Conservation (phyloP, 1,139 yeast genomes). For the Sugiyamaella castrensis region DNA sequence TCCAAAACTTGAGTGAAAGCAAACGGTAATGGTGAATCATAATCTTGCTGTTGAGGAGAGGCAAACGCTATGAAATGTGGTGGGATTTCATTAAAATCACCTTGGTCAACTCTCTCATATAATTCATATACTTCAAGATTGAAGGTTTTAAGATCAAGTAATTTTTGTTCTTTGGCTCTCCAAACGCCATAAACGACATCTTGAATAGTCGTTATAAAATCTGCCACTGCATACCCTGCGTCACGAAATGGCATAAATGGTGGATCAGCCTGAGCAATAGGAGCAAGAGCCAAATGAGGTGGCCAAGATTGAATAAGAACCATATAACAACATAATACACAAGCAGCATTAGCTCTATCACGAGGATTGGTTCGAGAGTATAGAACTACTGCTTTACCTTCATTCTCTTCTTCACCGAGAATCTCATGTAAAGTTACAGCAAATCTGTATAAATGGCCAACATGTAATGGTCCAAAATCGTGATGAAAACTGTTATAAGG, state of each 20-base stretch:
- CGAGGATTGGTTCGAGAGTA: constrained; percentile 80
- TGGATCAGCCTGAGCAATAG: constrained; percentile 86
- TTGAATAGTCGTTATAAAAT: constrained; percentile 87
- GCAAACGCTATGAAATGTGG: constrained; percentile 98
- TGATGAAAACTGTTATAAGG: constrained; percentile 91
- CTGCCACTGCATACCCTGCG: constrained; percentile 96
- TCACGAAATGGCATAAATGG: constrained; percentile 95
- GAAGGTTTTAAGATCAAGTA: constrained; percentile 83
- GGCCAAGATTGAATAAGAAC: constrained; percentile 95
- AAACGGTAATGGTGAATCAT: constrained; percentile 33
- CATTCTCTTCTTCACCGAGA: constrained; percentile 77
- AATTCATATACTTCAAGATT: constrained; percentile 89
- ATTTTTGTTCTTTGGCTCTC: constrained; percentile 94
- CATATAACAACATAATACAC: constrained; percentile 92
- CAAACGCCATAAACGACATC: constrained; percentile 95
- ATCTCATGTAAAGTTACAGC: constrained; percentile 93
- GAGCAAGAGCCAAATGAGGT: constrained; percentile 95
- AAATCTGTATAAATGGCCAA: constrained; percentile 89
- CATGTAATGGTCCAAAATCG: constrained; percentile 94
- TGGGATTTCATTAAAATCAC: constrained; percentile 88
- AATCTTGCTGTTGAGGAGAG: constrained; percentile 77
- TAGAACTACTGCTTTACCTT: constrained; percentile 85
- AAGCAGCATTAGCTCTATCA: constrained; percentile 90
- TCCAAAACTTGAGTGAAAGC: constrained; percentile 71
- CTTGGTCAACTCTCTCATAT: constrained; percentile 94